Conservation (phyloP, 1,139 yeast species). For the Lodderomyces pseudojiufengensis region DNA sequence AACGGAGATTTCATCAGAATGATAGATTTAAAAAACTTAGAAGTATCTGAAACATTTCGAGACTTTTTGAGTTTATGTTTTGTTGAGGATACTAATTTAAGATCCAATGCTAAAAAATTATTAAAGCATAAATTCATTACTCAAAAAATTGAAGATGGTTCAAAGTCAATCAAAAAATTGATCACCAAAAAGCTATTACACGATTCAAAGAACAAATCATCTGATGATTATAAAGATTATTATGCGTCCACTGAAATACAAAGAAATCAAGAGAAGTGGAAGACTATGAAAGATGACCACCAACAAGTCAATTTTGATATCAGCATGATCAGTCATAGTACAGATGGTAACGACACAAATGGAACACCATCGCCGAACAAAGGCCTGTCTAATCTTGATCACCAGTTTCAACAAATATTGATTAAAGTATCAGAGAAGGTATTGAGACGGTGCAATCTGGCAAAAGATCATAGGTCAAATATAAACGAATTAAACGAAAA, state of each 20-base stretch:
- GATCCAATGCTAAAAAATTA: conserved; percentile 60
- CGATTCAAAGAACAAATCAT: no score
- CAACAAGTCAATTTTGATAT: conserved; percentile 34
- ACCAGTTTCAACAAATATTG: not conserved
- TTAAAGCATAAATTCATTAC: conserved; percentile 56
- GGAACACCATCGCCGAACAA: not conserved
- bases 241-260: conserved; percentile 41
- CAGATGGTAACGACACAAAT: no score
- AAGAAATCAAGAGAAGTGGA: conserved; percentile 36
- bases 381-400: not conserved
- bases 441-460: conserved; percentile 30
- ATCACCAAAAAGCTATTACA: conserved; percentile 33
- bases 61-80: conserved; percentile 68
- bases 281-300: conserved; percentile 11
- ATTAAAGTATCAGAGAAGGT: conserved; percentile 22
- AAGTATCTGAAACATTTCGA: conserved; percentile 28
- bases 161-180: conserved; percentile 26
- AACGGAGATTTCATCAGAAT: conserved; percentile 33
- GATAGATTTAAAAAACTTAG: conserved; percentile 26
- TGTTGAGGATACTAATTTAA: conserved; percentile 52
- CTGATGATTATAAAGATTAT: conserved; percentile 19
- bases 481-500: conserved; percentile 32
- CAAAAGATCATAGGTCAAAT: conserved; percentile 35
- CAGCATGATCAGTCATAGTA: conserved; percentile 23
- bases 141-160: conserved; percentile 13